Percentiles rank a stretch among this genome's conserved stretches.
Conservation (phyloP, 2,329 filamentous ascomycete species). For the Nakataea oryzae region DNA sequence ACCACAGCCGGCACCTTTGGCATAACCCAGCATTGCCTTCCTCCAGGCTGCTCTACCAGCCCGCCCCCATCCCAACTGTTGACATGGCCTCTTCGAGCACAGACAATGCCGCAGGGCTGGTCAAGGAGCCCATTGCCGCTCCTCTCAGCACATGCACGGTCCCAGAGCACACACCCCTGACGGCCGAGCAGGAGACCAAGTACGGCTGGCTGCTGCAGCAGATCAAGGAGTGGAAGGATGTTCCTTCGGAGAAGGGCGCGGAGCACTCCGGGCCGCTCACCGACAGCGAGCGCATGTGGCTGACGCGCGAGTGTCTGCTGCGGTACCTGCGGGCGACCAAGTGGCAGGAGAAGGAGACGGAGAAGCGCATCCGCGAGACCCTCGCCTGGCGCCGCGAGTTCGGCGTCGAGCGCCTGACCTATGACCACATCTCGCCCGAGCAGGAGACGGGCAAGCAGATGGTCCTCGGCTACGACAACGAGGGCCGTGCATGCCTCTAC, state of each 20-base stretch:
- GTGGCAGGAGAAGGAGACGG: slow-evolving; percentile 68
- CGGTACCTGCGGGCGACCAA: slow-evolving; percentile 91
- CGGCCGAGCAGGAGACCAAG: slow-evolving; percentile 67
- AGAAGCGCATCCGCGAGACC: slow-evolving; percentile 70
- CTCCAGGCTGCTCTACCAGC: not conserved
- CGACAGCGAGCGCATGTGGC: slow-evolving; percentile 76
- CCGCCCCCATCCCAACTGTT: not conserved
- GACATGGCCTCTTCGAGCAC: not conserved
- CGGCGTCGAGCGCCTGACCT: slow-evolving; percentile 65
- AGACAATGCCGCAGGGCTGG: slow-evolving; percentile 7
- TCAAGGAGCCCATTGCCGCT: slow-evolving; percentile 37
- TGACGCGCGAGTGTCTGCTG: slow-evolving; percentile 84
- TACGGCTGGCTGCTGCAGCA: slow-evolving; percentile 67
- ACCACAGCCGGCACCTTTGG: not conserved
- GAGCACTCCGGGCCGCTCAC: slow-evolving; percentile 48
- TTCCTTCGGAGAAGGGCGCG: slow-evolving; percentile 46
- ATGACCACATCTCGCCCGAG: slow-evolving; percentile 84
- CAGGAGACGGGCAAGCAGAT: slow-evolving; percentile 97
- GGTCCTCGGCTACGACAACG: slow-evolving; percentile 75
- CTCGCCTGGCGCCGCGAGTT: slow-evolving; percentile 87
- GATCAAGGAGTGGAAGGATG: slow-evolving; percentile 59
- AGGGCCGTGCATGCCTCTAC: slow-evolving; percentile 81
- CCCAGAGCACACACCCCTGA: slow-evolving; percentile 47
- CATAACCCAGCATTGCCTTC: not conserved
- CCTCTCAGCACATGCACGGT: slow-evolving; percentile 50